Base-by-base conservation (phyloP, 2,329 filamentous ascomycete genomes). In the Phyllosticta citriasiana region DNA sequence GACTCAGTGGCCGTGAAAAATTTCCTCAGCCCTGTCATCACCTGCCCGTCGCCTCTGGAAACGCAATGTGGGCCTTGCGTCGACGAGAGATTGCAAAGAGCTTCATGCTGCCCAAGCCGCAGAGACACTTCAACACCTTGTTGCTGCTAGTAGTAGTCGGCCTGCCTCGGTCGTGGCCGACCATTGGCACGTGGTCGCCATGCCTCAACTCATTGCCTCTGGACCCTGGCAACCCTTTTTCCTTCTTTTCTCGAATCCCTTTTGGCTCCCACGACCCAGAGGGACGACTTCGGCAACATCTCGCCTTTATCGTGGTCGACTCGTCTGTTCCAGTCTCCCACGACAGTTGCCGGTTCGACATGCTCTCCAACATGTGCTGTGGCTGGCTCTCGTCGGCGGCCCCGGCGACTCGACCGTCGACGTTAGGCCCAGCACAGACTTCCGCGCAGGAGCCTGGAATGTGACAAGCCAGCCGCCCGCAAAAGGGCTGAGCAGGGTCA, bases 51-150 rank as follows among this genome's bases (percentile, higher is more conserved):
- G 26, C 57, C 25, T n/a, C 52, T 53, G n/a, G 40, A 53, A 24
- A 53, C 52, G 19, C n/a, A 6, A 7, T 25, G 40, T 25, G 24
- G 35, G 30, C 57, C 57, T 25, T n/a, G 9, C 22, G 53, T 19
- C 25, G 25, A 47, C 35, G 52, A 30, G 51, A 53, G 54, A 59
- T 47, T 59, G 33, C 53, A 40, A 33, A 40, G 58, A 60, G 25
- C 25, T 54, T 47, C 53, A 55, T 56, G 58, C 53, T 19, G 40
- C 40, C 40, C 40, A 47, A 47, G 16, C 40, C 12, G 12, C 40
- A 47, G 40, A 19, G 40, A 47, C 40, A 47, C 7, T n/a, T n/a
- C 14, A 30, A 8, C 27, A 30, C 27, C 27, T 30, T 30, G 27
- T 7, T 30, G 27, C 2, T 4, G 27, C 19, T 22, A 22, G 19